phyloP scores from a whole-genome alignment of 2,329 filamentous ascomycete species.

The Colletotrichum cuscutae region DNA sequence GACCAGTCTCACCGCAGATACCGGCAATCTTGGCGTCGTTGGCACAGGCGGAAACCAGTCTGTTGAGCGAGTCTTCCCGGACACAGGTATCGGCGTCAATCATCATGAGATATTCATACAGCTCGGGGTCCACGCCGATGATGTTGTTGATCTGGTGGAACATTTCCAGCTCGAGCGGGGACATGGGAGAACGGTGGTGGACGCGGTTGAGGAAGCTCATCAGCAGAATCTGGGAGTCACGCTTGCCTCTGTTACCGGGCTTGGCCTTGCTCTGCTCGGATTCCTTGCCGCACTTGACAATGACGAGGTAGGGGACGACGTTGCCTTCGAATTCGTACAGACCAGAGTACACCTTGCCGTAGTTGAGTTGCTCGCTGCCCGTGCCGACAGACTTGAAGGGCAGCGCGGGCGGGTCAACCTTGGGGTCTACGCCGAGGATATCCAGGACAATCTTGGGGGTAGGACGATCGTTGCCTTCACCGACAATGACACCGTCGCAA shows the following conservation, averaged over 20 bases:
- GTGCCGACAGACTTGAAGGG: slow-evolving; percentile 93
- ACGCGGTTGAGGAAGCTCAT: slow-evolving; percentile 99
- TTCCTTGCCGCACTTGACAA: slow-evolving; percentile 98
- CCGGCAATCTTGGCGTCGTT: slow-evolving; percentile 94
- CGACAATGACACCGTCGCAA: slow-evolving; percentile 97
- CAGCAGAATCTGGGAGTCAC: slow-evolving; percentile 97
- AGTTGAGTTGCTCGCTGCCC: slow-evolving; percentile 93
- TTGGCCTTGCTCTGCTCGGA: slow-evolving; percentile 92
- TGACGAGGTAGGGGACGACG: slow-evolving; percentile 93
- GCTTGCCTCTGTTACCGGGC: slow-evolving; percentile 97
- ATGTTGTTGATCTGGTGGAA: slow-evolving; percentile 99
- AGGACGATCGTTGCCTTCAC: slow-evolving; percentile 93
- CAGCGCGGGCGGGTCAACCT: slow-evolving; percentile 92
- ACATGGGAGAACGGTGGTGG: slow-evolving; percentile 97
- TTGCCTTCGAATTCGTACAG: slow-evolving; percentile 98
- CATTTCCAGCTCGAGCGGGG: slow-evolving; percentile 95
- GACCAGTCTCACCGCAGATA: slow-evolving; percentile 91
- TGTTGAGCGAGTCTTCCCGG: slow-evolving; percentile 86
- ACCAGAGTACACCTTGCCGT: slow-evolving; percentile 97
- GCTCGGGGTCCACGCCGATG: slow-evolving; percentile 97
- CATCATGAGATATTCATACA: slow-evolving; percentile 96
- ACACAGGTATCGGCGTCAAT: slow-evolving; percentile 98
- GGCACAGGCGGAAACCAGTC: slow-evolving; percentile 91
- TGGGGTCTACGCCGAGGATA: slow-evolving; percentile 96
- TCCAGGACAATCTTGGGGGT: slow-evolving; percentile 98